A percentile compares a stretch with the other conserved stretches of the same genome.
Conservation (phyloP, 768 basidiomycete species). For the Suillus weaverae region DNA sequence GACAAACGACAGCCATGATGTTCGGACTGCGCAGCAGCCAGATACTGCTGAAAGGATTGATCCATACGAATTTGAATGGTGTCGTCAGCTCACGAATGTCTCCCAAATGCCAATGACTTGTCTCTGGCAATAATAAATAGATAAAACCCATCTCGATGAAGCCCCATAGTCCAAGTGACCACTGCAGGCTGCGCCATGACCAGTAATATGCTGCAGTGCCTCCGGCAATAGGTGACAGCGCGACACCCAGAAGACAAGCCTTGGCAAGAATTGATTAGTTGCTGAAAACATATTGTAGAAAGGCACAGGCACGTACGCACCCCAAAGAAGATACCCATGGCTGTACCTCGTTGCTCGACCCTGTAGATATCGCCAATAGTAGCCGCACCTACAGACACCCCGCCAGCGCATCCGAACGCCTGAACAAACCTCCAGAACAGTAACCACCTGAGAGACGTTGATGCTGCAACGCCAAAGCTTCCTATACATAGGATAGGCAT, state of each 20-base stretch:
- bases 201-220: slow-evolving; percentile 38
- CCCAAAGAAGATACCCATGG: slow-evolving; percentile 38
- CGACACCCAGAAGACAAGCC: not conserved
- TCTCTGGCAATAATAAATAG: slow-evolving; percentile 54
- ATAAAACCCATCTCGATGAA: slow-evolving; percentile 39
- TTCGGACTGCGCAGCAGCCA: slow-evolving; percentile 54
- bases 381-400: slow-evolving; percentile 50
- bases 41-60: slow-evolving; percentile 58
- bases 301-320: slow-evolving; percentile 14
- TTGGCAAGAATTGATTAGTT: slow-evolving; percentile 8
- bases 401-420: slow-evolving; percentile 57
- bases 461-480: slow-evolving; percentile 53
- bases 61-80: slow-evolving; percentile 28
- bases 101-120: slow-evolving; percentile 49
- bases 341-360: slow-evolving; percentile 51
- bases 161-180: slow-evolving; percentile 40
- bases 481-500: slow-evolving; percentile 57
- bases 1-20: slow-evolving; percentile 47
- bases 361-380: slow-evolving; percentile 62
- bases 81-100: not conserved
- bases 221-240: not conserved
- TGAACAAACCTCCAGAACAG: slow-evolving; percentile 63
- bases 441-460: slow-evolving; percentile 46
- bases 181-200: slow-evolving; percentile 61
- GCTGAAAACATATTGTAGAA: slow-evolving; percentile 24